Evolutionary conservation across 2,329 filamentous ascomycete species (phyloP).

Genomic region (Phialophora tarda): DNA sequence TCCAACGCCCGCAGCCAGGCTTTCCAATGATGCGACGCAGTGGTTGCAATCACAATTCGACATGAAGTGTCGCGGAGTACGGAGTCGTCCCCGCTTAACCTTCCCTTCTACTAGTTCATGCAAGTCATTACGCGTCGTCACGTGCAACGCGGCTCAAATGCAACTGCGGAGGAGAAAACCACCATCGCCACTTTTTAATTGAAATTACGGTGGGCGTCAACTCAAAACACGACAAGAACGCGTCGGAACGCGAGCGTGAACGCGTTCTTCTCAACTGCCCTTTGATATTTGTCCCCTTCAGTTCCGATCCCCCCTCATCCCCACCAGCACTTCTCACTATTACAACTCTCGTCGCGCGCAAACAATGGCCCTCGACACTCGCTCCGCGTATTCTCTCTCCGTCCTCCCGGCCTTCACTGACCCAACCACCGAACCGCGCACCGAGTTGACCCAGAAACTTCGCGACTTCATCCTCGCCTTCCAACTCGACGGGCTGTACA

Average conservation of each 20-base stretch:
- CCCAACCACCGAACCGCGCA: slow-evolving; percentile 70
- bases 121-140: neutral
- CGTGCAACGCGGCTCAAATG: neutral
- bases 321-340: neutral
- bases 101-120: too few species aligned
- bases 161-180: too few species aligned
- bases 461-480: slow-evolving; percentile 93
- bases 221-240: neutral
- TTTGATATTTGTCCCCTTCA: neutral
- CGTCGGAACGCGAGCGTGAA: neutral
- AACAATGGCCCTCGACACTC: slow-evolving; percentile 70
- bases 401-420: slow-evolving; percentile 73
- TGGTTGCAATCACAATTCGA: too few species aligned
- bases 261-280: neutral
- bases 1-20: too few species aligned
- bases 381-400: slow-evolving; percentile 83
- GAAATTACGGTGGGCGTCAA: slow-evolving; percentile 3
- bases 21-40: too few species aligned
- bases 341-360: slow-evolving; percentile 1
- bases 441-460: slow-evolving; percentile 77
- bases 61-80: too few species aligned
- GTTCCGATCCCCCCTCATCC: neutral
- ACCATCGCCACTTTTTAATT: slow-evolving; percentile 1
- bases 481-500: slow-evolving; percentile 88
- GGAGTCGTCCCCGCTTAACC: too few species aligned